Conservation (phyloP, 192 early-diverging fungal species). For the Coemansia sp. region DNA sequence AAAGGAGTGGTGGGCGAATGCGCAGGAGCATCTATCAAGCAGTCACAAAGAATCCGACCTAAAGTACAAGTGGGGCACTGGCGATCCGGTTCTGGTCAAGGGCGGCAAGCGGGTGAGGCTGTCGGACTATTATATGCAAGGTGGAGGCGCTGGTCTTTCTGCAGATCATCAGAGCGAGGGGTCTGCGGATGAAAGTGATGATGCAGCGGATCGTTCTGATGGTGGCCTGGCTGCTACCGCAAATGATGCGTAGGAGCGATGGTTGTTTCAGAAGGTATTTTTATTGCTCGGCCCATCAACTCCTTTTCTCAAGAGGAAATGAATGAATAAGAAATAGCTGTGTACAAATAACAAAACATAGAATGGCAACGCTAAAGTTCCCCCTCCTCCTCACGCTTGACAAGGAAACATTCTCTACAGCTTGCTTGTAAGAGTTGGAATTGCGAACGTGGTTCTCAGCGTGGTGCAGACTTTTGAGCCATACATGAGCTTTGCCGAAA, state of each 20-base stretch:
- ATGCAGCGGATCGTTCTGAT: neutral
- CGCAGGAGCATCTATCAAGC: slow-evolving; percentile 34
- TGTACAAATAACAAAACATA: no score
- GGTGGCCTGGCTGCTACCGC: neutral
- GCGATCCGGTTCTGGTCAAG: slow-evolving; percentile 34
- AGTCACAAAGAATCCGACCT: slow-evolving; percentile 29
- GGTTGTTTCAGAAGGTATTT: no score
- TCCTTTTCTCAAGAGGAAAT: no score
- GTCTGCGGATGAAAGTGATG: neutral
- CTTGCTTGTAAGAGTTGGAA: slow-evolving; percentile 11
- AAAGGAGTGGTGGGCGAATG: slow-evolving; percentile 53
- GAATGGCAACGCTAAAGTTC: no score
- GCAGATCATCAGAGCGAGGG: neutral
- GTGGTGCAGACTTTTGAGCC: slow-evolving; percentile 10
- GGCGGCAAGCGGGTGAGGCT: slow-evolving; percentile 40
- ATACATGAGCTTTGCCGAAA: slow-evolving; percentile 17
- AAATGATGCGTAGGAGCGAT: neutral
- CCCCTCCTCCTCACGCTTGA: neutral
- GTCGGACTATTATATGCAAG: slow-evolving; percentile 26
- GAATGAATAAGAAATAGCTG: no score
- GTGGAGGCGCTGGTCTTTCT: slow-evolving; percentile 10
- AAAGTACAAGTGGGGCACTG: slow-evolving; percentile 50
- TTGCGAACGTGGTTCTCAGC: slow-evolving; percentile 27
- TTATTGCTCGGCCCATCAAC: no score
- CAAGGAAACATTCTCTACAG: slow-evolving; percentile 12